phyloP scores from a whole-genome alignment of 129 eudicot species.

The Scalesia atractyloides region DNA sequence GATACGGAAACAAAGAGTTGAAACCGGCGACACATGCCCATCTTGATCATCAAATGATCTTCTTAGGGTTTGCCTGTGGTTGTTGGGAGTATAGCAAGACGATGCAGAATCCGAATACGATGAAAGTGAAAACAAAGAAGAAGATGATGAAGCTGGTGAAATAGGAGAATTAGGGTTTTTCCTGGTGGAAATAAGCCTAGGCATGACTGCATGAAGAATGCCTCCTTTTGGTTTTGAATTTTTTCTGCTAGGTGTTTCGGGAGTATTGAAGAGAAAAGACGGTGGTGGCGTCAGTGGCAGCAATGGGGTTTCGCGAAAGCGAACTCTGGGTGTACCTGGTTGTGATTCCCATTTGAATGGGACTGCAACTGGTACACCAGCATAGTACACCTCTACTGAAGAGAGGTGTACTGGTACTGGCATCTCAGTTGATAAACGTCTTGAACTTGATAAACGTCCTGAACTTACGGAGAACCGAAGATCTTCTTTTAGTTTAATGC shows the following conservation, averaged over 20 bases:
- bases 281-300: slow-evolving; percentile 70
- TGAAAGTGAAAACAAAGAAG: slow-evolving; percentile 31
- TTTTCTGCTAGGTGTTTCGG: slow-evolving; percentile 34
- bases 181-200: slow-evolving; percentile 34
- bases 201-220: slow-evolving; percentile 34
- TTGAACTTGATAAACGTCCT: background rate
- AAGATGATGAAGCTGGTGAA: slow-evolving; percentile 38
- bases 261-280: slow-evolving; percentile 37
- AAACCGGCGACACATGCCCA: slow-evolving; percentile 36
- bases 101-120: slow-evolving; percentile 46
- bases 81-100: slow-evolving; percentile 27
- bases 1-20: slow-evolving; percentile 48
- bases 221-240: slow-evolving; percentile 35
- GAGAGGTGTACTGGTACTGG: slow-evolving; percentile 29
- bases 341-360: slow-evolving; percentile 70
- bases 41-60: slow-evolving; percentile 35
- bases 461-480: background rate
- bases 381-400: slow-evolving; percentile 45
- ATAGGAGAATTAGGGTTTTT: slow-evolving; percentile 33
- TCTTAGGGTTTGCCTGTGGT: slow-evolving; percentile 16
- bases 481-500: slow-evolving; percentile 33
- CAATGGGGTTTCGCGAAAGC: slow-evolving; percentile 43
- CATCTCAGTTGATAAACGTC: slow-evolving; percentile 30
- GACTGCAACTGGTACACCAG: slow-evolving; percentile 42
- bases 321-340: slow-evolving; percentile 59